Percentiles rank a stretch among this genome's conserved stretches.
Conservation (phyloP, 306 rosid species). For the Alnus rubra region DNA sequence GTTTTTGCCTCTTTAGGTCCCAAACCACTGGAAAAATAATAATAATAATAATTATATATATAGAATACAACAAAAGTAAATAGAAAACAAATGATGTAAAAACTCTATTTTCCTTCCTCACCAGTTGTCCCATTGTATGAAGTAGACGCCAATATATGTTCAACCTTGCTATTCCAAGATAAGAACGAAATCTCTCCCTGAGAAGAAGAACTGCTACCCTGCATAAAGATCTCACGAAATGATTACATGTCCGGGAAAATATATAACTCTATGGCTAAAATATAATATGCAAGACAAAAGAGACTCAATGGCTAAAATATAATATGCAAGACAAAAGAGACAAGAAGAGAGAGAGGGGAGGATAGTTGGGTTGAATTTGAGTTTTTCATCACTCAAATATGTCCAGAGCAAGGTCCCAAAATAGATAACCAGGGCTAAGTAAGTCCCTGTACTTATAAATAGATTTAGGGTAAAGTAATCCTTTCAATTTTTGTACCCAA, state of each 20-base stretch:
- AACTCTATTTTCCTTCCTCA: slow-evolving; percentile 35
- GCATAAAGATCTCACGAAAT: slow-evolving; percentile 34
- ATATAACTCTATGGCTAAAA: slow-evolving; percentile 11
- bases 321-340: too few species aligned
- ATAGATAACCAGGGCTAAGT: too few species aligned
- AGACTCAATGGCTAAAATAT: too few species aligned
- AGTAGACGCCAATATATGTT: slow-evolving; percentile 92
- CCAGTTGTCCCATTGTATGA: slow-evolving; percentile 97
- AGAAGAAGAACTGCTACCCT: slow-evolving; percentile 94
- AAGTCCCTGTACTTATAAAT: too few species aligned
- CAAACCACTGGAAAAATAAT: slow-evolving; percentile 70
- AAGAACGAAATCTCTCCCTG: slow-evolving; percentile 96
- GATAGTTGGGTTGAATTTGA: neutral
- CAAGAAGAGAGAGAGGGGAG: neutral
- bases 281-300: neutral
- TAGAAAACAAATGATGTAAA: slow-evolving; percentile 21
- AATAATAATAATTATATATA: neutral
- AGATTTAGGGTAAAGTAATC: too few species aligned
- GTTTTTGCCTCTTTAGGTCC: slow-evolving; percentile 99
- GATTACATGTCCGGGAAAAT: slow-evolving; percentile 9
- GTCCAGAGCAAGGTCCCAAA: too few species aligned
- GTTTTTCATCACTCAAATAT: neutral
- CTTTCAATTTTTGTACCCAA: too few species aligned
- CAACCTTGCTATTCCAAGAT: slow-evolving; percentile 99
- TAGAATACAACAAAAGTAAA: slow-evolving; percentile 12